Evolutionary conservation across 352 stramenopile species (phyloP).

Genomic region (Globisporangium paroecandrum): DNA sequence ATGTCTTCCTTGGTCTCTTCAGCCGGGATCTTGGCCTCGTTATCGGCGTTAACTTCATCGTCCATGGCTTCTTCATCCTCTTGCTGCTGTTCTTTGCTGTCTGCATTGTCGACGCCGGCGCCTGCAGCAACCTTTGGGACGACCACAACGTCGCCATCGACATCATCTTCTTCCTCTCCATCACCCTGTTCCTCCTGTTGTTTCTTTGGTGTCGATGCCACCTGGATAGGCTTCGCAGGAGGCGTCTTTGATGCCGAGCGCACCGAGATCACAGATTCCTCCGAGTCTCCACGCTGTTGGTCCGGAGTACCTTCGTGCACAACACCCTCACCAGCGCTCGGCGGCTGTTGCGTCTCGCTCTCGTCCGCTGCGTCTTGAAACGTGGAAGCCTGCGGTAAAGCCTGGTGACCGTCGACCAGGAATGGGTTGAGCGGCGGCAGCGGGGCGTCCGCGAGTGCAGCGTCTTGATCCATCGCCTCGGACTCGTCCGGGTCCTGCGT

Average conservation of each 20-base stretch:
- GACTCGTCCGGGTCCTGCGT: conserved; percentile 16
- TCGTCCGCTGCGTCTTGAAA: not conserved
- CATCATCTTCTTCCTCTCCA: not conserved
- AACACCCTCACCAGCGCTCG: not conserved
- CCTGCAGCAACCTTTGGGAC: not conserved
- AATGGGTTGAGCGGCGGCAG: not conserved
- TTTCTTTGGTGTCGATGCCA: not conserved
- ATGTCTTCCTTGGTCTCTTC: not conserved
- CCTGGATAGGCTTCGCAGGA: conserved; percentile 12
- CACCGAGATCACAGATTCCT: conserved; percentile 21
- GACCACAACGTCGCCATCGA: not conserved
- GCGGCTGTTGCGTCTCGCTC: conserved; percentile 1
- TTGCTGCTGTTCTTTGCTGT: not conserved
- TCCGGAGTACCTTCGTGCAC: conserved; percentile 15
- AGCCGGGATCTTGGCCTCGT: not conserved
- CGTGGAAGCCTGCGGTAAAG: not conserved
- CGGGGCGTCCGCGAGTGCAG: not conserved
- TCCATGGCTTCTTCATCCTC: not conserved
- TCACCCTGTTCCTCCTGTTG: not conserved
- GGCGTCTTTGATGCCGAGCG: conserved; percentile 26
- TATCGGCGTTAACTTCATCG: not conserved
- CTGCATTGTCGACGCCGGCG: not conserved
- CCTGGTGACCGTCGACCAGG: not conserved
- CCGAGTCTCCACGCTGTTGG: conserved; percentile 17
- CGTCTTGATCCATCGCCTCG: conserved; percentile 17